Evolutionary conservation across 2,329 filamentous ascomycete species (phyloP), one percentile per base, ranked within the genome.

Genomic region (Talaromyces amestolkiae): DNA sequence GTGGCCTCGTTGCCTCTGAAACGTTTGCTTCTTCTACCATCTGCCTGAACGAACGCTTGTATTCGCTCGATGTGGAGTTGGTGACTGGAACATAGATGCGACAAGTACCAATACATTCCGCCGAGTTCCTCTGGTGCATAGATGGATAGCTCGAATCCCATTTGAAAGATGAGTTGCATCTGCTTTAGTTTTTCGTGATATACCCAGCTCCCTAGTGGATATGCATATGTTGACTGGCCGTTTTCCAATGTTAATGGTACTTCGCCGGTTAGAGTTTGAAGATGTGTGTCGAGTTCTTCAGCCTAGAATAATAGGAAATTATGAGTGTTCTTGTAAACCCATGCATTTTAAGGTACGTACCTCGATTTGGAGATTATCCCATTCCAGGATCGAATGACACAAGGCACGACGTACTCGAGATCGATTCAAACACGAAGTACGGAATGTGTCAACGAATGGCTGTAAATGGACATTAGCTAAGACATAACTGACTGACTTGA

Each of bases 131-230:
- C 90, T 0, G 88, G 84, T 62, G 94, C 88, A 77, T 98, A 98
- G 10, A 97, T 86, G 51, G 94, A 89, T 13, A 97, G 88, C 77
- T 99, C 95, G 76, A 99, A 98, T 13, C 96, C 95, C 37, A 97
- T 87, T 73, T 97, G 91, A 17, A 97, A 84, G 54, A 96, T 89
- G 82, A 89, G 90, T 74, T 94, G 90, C 84, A 97, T 92, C 72
- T 94, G 87, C 35, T 86, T 87, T n/a, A 97, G 84, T 77, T 97
- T 98, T 78, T 96, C 91, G 66, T 93, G 86, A 72, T 94, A 96
- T 0, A 89, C 87, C 95, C 95, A 99, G 3, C 91, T 93, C 1
- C 91, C 92, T 0, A 98, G 83, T 0, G 92, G 89, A 61, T 91
- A 89, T 0, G 89, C 84, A 73, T 86, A 89, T 0, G 86, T 84